Evolutionary conservation across 768 basidiomycete genomes (phyloP).

Genomic region (Chlorophyllum brunneum): DNA sequence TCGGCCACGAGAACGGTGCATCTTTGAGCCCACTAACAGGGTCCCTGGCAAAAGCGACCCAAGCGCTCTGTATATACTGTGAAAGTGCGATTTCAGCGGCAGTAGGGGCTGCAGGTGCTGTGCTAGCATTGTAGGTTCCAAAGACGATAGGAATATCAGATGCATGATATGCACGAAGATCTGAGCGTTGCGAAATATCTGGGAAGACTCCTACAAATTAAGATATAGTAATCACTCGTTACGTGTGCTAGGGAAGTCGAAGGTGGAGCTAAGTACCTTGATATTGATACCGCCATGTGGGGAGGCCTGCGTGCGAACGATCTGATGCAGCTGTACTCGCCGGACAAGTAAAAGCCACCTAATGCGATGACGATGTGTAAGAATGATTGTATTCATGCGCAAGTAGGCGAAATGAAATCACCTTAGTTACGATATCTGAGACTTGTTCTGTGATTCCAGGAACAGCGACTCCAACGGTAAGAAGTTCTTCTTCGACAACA

Average conservation of each 20-base stretch:
- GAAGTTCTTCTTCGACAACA: conserved; percentile 24
- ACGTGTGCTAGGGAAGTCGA: background rate
- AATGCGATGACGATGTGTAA: background rate
- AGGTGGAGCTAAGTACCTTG: conserved; percentile 18
- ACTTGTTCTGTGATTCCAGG: conserved; percentile 26
- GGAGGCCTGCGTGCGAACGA: conserved; percentile 23
- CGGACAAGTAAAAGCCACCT: conserved; percentile 28
- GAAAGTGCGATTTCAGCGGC: conserved; percentile 5
- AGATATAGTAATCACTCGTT: background rate
- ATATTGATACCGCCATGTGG: conserved; percentile 27
- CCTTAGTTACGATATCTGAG: conserved; percentile 29
- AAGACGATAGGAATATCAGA: conserved; percentile 38
- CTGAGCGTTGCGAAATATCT: conserved; percentile 28
- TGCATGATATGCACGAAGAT: conserved; percentile 34
- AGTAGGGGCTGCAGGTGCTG: background rate
- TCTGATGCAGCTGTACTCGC: conserved; percentile 21
- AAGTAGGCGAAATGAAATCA: too few species aligned
- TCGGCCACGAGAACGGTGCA: conserved; percentile 3
- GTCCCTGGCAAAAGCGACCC: conserved; percentile 14
- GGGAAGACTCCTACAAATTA: conserved; percentile 30
- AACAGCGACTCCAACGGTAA: conserved; percentile 20
- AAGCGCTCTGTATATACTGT: conserved; percentile 8
- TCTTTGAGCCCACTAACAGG: conserved; percentile 8
- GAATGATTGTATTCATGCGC: too few species aligned
- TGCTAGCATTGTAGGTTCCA: conserved; percentile 21